These are phyloP conservation scores for Tulasnella sp. DNA, from an alignment of 768 basidiomycete species.

Conservation along the genomic window DNA sequence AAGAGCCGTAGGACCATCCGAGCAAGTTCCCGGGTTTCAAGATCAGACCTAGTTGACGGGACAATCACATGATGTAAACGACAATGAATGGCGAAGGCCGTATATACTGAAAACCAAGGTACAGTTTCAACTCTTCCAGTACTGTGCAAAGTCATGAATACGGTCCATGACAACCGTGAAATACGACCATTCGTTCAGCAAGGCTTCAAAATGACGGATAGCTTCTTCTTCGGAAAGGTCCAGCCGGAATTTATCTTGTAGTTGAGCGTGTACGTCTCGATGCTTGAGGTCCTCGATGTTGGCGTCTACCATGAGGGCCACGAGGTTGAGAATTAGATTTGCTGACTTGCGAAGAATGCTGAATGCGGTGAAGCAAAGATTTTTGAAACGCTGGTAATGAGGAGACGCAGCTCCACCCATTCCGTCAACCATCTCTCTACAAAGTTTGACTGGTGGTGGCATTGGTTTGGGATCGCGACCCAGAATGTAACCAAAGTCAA, in stretches of 20 bases:
- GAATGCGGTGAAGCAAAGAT: conserved; percentile 96
- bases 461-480: conserved; percentile 97
- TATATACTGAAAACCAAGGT: not conserved
- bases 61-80: no score
- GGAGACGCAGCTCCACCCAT: conserved; percentile 96
- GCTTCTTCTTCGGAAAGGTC: conserved; percentile 95
- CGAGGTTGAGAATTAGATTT: conserved; percentile 92
- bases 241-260: conserved; percentile 93
- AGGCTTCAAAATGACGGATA: conserved; percentile 89
- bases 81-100: not conserved
- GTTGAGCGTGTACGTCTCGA: conserved; percentile 75
- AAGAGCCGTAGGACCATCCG: no score
- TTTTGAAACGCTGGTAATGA: conserved; percentile 96
- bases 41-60: not conserved
- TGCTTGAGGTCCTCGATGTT: conserved; percentile 97
- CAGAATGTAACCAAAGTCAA: conserved; percentile 97
- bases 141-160: conserved; percentile 86
- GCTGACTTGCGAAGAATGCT: conserved; percentile 93
- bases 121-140: conserved; percentile 29
- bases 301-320: conserved; percentile 94
- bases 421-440: conserved; percentile 98
- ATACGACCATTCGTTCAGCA: conserved; percentile 92
- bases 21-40: no score
- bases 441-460: conserved; percentile 96
- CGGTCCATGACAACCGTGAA: conserved; percentile 87